These are phyloP conservation scores for Oryza australiensis DNA, from an alignment of 176 grass and related monocot species.

Conservation along the genomic window DNA sequence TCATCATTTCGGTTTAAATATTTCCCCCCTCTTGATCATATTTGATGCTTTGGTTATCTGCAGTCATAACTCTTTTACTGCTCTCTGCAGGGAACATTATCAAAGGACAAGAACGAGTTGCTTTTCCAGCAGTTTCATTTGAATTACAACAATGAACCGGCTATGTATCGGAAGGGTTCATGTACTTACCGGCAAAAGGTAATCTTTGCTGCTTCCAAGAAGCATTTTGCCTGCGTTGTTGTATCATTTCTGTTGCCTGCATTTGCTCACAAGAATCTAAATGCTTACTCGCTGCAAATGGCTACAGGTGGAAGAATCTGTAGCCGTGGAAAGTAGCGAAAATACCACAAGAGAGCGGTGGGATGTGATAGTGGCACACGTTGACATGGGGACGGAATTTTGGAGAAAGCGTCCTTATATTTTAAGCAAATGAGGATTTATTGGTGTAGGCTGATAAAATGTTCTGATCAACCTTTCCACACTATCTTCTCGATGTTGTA, in stretches of 20 bases:
- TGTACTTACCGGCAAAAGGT: conserved; percentile 57
- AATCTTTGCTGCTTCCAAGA: background rate
- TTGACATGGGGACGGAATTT: conserved; percentile 65
- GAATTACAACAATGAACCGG: conserved; percentile 76
- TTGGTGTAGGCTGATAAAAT: background rate
- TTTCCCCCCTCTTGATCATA: background rate
- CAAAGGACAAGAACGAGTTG: conserved; percentile 90
- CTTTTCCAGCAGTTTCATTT: conserved; percentile 85
- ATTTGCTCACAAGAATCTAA: background rate
- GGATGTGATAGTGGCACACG: conserved; percentile 44
- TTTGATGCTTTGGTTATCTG: conserved; percentile 32
- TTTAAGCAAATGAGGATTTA: conserved; percentile 38
- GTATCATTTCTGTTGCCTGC: background rate
- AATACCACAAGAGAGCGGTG: conserved; percentile 39
- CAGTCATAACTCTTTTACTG: background rate
- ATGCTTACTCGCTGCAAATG: background rate
- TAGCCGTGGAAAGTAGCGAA: background rate
- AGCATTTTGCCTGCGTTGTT: background rate
- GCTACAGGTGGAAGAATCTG: conserved; percentile 61
- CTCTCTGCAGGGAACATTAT: conserved; percentile 63
- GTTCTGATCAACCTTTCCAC: background rate
- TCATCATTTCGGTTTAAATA: conserved; percentile 23
- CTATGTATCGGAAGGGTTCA: conserved; percentile 78
- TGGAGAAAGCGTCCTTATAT: conserved; percentile 69
- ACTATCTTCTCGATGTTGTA: background rate